Base-by-base conservation (phyloP, 1,139 yeast genomes). In the Zygoascus meyerae region DNA sequence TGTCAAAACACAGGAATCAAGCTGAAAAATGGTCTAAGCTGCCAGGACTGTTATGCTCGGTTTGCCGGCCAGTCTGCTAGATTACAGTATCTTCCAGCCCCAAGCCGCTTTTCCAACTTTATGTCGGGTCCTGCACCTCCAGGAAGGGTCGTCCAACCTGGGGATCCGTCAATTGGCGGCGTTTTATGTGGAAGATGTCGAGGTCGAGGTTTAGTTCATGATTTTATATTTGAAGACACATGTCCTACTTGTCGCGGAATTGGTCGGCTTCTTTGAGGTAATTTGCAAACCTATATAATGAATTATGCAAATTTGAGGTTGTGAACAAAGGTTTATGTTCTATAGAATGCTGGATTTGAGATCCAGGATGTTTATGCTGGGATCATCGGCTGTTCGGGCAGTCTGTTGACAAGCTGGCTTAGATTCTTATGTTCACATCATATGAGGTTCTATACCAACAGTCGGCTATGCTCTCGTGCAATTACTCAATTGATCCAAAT, bases 121-220 rank as follows among this genome's bases (percentile, higher is more conserved):
- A 11, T 17, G 28, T 28, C 40, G 47, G 42, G 39, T 21, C 17
- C 28, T n/a, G 37, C 38, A 17, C 54, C 47, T 8, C 63, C 65
- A 7, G 74, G 80, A 0, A 44, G 76, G 9, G 67, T 78, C 30
- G 84, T 85, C 1, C 65, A 60, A 9, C 95, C 95, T 0, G 95
- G 95, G 1, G 95, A 87, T 55, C 95, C 95, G 0, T 64, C 90
- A 18, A 68, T 86, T 10, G 96, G 96, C 0, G 96, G 96, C 1
- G 63, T 72, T 1, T 58, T 83, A 5, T 89, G 97, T 66, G 90
- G 90, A 0, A 66, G 79, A 46, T 89, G 96, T 58, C 63, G 87
- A 44, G 95, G 95, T 1, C 53, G 75, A 0, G 95, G 96, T 0
- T 55, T 73, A 49, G 70, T 76, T 1, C 64, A 70, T 9, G 69